Evolutionary conservation across 2,329 filamentous ascomycete species (phyloP), one percentile per base, ranked within the genome.

Genomic region (Fusarium pseudocircinatum): DNA sequence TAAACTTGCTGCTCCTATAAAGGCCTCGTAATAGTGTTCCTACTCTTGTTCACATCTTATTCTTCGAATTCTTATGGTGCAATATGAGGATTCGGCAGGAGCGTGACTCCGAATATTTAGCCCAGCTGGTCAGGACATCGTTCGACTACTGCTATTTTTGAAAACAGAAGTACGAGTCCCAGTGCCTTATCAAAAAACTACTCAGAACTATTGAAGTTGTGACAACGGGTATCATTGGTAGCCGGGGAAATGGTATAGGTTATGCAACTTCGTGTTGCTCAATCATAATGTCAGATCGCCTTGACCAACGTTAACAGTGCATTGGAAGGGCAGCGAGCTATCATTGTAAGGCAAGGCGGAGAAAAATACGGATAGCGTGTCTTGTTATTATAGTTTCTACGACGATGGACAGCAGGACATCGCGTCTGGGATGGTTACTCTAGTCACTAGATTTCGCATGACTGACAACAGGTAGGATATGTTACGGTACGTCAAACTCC

Each of bases 321-420:
- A 1, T 18, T 13, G 6, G 7, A 18, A 13, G 4, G 8, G 20
- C 10, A 30, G 26, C 2, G 4, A 12, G 20, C 1, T 2, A 5
- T 28, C 16, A 0, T 8, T 2, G 2, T 2, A 15, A 12, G 44
- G 0, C 7, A 14, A 1, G 9, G 13, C 6, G 22, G 16, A 12
- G 3, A 2, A 18, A 4, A 4, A 0, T 0, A 28, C 10, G 13
- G 18, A 9, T 0, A 28, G 0, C 4, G 7, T 28, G 0, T 0
- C 0, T 0, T 20, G 4, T 3, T 0, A 11, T 7, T 14, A 0
- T 7, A 10, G 24, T 3, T 46, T 10, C 7, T 0, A 2, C 43
- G 2, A 6, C 13, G 10, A 30, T 12, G 14, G 9, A 22, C 15
- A 4, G 20, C 0, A 6, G 20, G 4, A 2, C 9, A 22, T 7